Conservation (phyloP, 108 stramenopile species). For the Cyclotella kingstonii region DNA sequence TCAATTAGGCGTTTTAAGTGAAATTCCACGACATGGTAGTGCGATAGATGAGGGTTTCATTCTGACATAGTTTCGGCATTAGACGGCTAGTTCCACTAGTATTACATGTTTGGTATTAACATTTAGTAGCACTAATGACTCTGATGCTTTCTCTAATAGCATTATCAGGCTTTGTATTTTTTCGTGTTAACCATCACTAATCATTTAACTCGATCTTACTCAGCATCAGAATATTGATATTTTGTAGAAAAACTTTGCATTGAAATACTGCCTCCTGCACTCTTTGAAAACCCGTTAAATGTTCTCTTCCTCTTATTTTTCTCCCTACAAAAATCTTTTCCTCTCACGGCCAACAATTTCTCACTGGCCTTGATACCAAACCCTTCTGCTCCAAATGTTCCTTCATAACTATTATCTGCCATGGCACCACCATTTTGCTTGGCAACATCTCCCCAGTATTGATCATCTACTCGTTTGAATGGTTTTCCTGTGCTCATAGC, state of each 20-base stretch:
- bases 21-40: conserved; percentile 24
- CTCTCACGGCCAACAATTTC: conserved; percentile 90
- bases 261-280: conserved; percentile 70
- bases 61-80: not conserved
- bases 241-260: conserved; percentile 77
- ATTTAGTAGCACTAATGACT: too few species aligned
- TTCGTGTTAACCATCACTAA: too few species aligned
- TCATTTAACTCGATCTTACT: too few species aligned
- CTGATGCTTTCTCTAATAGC: too few species aligned
- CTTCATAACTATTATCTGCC: conserved; percentile 92
- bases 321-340: conserved; percentile 98
- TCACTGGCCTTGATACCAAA: conserved; percentile 94
- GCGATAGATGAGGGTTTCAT: conserved; percentile 41
- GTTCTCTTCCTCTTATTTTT: conserved; percentile 98
- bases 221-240: conserved; percentile 59
- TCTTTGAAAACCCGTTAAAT: conserved; percentile 84
- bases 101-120: too few species aligned
- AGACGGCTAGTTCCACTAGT: too few species aligned
- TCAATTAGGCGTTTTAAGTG: conserved; percentile 24
- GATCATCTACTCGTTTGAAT: conserved; percentile 94
- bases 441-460: conserved; percentile 88
- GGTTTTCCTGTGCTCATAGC: conserved; percentile 83
- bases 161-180: too few species aligned
- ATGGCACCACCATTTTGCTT: conserved; percentile 87
- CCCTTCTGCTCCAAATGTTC: conserved; percentile 91